Base-by-base conservation (phyloP, 805 yeast species). In the Metschnikowia drakensbergensis region DNA sequence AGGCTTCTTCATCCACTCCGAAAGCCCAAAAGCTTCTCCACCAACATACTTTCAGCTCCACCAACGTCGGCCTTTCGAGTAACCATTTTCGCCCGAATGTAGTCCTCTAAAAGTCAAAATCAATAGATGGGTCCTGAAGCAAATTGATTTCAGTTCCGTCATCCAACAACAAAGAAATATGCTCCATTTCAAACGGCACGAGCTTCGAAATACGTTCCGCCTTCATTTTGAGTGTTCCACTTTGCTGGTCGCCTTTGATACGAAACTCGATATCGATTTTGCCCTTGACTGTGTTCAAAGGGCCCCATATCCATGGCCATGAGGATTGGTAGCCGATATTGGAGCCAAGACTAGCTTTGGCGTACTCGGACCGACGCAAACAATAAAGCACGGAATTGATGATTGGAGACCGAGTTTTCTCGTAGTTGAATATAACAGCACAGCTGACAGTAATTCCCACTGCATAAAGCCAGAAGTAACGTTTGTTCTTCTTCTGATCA, bases 241-340 rank as follows among this genome's bases (percentile, higher is more conserved):
- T 61, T 13, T 72, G 75, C 55, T 76, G 75, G 46, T 77, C 77
- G 8, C 98, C 99, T 56, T 76, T 75, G 33, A 89, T 86, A 32
- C 75, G 68, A 58, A 89, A 90, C 28, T 66, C 65, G 53, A 94
- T 80, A 63, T 92, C 86, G 36, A 94, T 86, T 17, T 78, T 72
- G 26, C 97, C 97, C 52, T 81, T 76, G 52, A 88, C 89, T 28
- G 94, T 88, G 58, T 91, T 89, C 54, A 94, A 71, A 39, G 82
- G 80, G 9, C 99, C 99, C 49, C 76, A 69, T 50, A 92, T 83
- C 97, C 97, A 94, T 4, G 99, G 98, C 71, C 84, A 79, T 32
- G 86, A 68, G 27, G 84, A 81, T 28, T 81, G 78, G 62, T 84
- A 89, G 34, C 82, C 82, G 54, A 92, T 86, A 59, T 86, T 83